Conservation (phyloP, 306 rosid genomes). For the Phaseolus lunatus region DNA sequence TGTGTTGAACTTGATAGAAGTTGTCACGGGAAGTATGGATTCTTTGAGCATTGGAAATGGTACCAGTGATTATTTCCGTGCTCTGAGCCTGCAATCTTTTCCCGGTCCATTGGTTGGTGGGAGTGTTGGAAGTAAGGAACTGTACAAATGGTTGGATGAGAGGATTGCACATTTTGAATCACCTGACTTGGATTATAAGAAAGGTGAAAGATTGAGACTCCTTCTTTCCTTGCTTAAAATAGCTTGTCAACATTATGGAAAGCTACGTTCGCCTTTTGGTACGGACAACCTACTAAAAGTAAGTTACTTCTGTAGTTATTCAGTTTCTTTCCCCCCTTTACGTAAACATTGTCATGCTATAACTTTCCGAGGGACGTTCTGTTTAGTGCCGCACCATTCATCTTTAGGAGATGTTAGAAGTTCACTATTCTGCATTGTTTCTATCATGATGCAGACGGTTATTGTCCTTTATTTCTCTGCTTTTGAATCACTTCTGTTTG, state of each 20-base stretch:
- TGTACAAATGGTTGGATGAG: constrained; percentile 91
- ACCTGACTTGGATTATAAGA: constrained; percentile 69
- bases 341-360: neutral
- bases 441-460: constrained; percentile 4
- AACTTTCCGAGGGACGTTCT: neutral
- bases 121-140: constrained; percentile 86
- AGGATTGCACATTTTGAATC: constrained; percentile 70
- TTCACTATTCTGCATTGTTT: constrained; percentile 12
- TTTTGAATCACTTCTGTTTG: constrained; percentile 22
- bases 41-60: constrained; percentile 55
- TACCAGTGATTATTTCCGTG: constrained; percentile 65
- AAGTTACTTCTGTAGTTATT: constrained; percentile 44
- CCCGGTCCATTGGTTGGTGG: constrained; percentile 98
- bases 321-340: neutral
- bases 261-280: constrained; percentile 92
- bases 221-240: constrained; percentile 92
- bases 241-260: constrained; percentile 91
- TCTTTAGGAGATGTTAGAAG: neutral
- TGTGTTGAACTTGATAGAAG: constrained; percentile 79
- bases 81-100: constrained; percentile 84
- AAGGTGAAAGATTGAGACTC: constrained; percentile 76
- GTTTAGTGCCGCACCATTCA: neutral
- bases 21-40: constrained; percentile 58
- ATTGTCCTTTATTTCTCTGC: constrained; percentile 9
- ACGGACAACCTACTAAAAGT: constrained; percentile 69